These are phyloP conservation scores for Clitoria ternatea DNA, from an alignment of 306 rosid species.

Conservation along the genomic window DNA sequence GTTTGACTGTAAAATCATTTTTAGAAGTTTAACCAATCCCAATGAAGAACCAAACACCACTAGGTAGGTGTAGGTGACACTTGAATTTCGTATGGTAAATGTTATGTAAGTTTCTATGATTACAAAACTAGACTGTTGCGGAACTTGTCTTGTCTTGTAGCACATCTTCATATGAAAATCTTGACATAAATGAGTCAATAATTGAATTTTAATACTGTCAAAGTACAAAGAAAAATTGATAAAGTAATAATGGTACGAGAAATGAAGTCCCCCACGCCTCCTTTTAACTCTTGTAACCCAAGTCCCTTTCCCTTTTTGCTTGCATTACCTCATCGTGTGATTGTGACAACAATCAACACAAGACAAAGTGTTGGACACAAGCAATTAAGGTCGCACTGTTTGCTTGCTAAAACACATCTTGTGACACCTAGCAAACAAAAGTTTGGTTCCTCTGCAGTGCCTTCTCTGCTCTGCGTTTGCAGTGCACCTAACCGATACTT, in stretches of 20 bases:
- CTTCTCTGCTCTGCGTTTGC: too few relatives aligned
- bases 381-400: conserved; percentile 40
- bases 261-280: not conserved
- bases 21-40: too few relatives aligned
- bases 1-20: too few relatives aligned
- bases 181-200: not conserved
- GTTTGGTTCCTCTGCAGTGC: too few relatives aligned
- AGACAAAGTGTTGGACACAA: conserved; percentile 40
- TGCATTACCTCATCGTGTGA: conserved; percentile 38
- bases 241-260: conserved; percentile 9
- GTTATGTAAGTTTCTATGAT: conserved; percentile 33
- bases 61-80: conserved; percentile 27
- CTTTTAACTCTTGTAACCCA: not conserved
- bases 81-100: conserved; percentile 23
- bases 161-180: conserved; percentile 1
- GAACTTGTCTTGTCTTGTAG: conserved; percentile 9
- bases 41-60: too few relatives aligned
- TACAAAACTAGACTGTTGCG: conserved; percentile 6
- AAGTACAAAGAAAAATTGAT: not conserved
- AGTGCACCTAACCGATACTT: too few relatives aligned
- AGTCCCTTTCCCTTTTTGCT: conserved; percentile 33
- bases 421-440: conserved; percentile 34
- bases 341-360: conserved; percentile 37
- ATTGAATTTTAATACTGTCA: conserved; percentile 13
- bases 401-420: conserved; percentile 27